A percentile compares a stretch with the other conserved stretches of the same genome.
Conservation (phyloP, 306 rosid genomes). For the Corylus americana region DNA sequence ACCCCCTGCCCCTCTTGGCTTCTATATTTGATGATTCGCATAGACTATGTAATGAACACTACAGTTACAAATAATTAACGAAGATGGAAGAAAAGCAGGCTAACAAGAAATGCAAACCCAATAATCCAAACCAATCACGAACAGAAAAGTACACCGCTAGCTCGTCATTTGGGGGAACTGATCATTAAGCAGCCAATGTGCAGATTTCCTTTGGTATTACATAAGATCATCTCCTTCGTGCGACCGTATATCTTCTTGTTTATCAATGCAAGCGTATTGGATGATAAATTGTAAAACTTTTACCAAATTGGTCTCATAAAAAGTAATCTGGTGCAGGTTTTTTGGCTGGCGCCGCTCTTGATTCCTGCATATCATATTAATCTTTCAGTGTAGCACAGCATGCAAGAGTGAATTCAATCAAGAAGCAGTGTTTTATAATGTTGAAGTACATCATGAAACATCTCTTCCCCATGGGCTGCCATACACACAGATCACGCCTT, state of each 20-base stretch:
- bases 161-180: conserved; percentile 25
- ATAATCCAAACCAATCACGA: conserved; percentile 28
- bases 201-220: conserved; percentile 15
- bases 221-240: conserved; percentile 29
- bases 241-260: conserved; percentile 28
- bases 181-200: conserved; percentile 28
- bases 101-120: conserved; percentile 45
- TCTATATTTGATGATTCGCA: conserved; percentile 27
- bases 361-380: conserved; percentile 56
- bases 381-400: conserved; percentile 3
- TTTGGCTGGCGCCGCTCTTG: conserved; percentile 87
- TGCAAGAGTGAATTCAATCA: conserved; percentile 3
- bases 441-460: neutral
- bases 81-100: conserved; percentile 35
- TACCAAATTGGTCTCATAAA: conserved; percentile 42
- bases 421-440: neutral
- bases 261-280: conserved; percentile 39
- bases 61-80: conserved; percentile 34
- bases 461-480: neutral
- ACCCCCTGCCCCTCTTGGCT: conserved; percentile 39
- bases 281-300: conserved; percentile 21
- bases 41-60: conserved; percentile 45
- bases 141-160: conserved; percentile 36
- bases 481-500: neutral
- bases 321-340: conserved; percentile 99